Percentiles rank a stretch among this genome's conserved stretches.
phyloP scores from a whole-genome alignment of 148 eudicot genomes.

The Salicornia ramosissima region DNA sequence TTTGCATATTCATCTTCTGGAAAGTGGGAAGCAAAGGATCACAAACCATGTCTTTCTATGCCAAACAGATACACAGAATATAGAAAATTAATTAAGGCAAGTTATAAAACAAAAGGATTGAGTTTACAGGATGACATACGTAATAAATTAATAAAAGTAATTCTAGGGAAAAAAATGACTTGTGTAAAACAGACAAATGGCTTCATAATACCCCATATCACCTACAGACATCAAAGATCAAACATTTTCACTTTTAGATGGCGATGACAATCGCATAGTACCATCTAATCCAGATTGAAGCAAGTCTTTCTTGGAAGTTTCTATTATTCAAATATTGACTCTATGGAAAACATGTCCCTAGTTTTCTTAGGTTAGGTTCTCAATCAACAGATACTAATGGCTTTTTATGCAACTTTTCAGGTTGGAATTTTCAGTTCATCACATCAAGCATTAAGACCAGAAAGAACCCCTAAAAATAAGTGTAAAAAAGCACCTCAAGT shows the following conservation, averaged over 20 bases:
- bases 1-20: background rate
- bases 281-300: background rate
- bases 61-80: too few relatives aligned
- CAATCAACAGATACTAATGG: slow-evolving; percentile 3
- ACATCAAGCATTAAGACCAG: background rate
- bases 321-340: background rate
- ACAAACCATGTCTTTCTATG: background rate
- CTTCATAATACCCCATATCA: background rate
- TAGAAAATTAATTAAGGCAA: too few relatives aligned
- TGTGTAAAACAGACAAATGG: background rate
- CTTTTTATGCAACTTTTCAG: background rate
- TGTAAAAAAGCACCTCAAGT: slow-evolving; percentile 57
- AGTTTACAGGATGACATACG: too few relatives aligned
- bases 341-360: background rate
- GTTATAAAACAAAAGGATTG: too few relatives aligned
- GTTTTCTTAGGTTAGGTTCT: background rate
- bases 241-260: background rate
- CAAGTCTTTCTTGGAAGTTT: background rate
- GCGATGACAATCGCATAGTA: background rate
- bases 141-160: too few relatives aligned
- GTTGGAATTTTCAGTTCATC: background rate
- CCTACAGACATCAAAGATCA: background rate
- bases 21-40: background rate
- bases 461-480: background rate
- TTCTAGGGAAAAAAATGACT: too few relatives aligned